Evolutionary conservation across 2,329 filamentous ascomycete genomes (phyloP).

Genomic region (Colletotrichum costaricense): DNA sequence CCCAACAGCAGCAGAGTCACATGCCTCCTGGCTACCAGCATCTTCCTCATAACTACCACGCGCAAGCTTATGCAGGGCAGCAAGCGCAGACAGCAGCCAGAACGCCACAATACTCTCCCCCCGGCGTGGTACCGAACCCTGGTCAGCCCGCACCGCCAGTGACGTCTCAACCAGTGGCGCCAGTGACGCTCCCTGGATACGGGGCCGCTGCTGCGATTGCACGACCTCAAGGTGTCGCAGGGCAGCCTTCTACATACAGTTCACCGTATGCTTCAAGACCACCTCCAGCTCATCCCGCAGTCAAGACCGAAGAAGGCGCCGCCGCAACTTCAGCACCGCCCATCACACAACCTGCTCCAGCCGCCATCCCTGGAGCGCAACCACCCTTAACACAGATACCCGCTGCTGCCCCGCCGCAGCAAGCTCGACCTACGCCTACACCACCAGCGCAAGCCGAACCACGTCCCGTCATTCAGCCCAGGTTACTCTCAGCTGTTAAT

Average conservation of each 20-base stretch:
- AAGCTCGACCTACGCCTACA: conserved; percentile 32
- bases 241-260: conserved; percentile 43
- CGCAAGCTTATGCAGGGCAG: conserved; percentile 43
- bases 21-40: conserved; percentile 50
- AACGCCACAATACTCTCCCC: conserved; percentile 35
- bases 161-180: conserved; percentile 41
- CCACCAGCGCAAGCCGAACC: conserved; percentile 32
- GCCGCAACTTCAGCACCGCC: conserved; percentile 21
- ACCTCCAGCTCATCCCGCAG: conserved; percentile 35
- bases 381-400: conserved; percentile 28
- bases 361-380: conserved; percentile 26
- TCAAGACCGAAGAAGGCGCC: conserved; percentile 38
- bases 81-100: conserved; percentile 30
- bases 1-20: conserved; percentile 43
- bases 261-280: conserved; percentile 45
- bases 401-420: conserved; percentile 24
- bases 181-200: conserved; percentile 41
- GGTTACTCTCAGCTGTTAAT: conserved; percentile 54
- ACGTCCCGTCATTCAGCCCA: conserved; percentile 56
- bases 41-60: conserved; percentile 47
- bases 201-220: conserved; percentile 35
- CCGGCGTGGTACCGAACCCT: conserved; percentile 27
- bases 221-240: conserved; percentile 37
- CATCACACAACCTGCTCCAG: conserved; percentile 18
- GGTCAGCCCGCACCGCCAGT: conserved; percentile 36